Conservation (phyloP, 2,329 filamentous ascomycete species). For the Trichophyton equinum region DNA sequence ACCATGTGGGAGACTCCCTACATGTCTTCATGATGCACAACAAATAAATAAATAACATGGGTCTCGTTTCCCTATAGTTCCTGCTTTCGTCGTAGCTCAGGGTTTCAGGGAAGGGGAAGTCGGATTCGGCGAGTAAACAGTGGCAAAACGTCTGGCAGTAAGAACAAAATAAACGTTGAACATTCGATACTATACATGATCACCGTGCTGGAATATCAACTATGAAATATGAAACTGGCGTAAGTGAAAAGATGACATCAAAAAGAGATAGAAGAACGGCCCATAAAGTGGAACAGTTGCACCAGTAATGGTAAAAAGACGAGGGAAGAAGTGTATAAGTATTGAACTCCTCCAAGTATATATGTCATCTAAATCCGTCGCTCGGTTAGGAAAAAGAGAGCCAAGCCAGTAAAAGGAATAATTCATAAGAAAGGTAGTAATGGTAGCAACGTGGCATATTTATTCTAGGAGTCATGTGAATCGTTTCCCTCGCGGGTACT, state of each 20-base stretch:
- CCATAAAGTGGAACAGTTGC: neutral
- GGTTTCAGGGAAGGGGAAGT: neutral
- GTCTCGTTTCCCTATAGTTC: neutral
- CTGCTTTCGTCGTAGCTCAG: neutral
- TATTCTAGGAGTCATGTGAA: neutral
- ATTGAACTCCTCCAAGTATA: neutral
- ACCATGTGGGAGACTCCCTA: neutral
- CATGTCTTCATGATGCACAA: neutral
- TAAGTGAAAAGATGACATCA: neutral
- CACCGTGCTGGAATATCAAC: neutral
- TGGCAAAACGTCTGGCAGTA: neutral
- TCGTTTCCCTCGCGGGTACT: neutral
- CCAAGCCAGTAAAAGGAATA: neutral
- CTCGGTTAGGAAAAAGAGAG: neutral
- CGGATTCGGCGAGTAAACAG: neutral
- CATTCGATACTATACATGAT: neutral
- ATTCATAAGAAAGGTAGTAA: neutral
- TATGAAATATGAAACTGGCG: neutral
- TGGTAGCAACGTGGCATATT: neutral
- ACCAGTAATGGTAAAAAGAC: neutral
- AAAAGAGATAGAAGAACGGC: neutral
- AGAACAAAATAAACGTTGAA: neutral
- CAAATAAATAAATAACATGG: neutral
- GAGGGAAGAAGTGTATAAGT: neutral
- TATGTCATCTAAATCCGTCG: conserved; percentile 2